Evolutionary conservation across 345 rosid species (phyloP).

Genomic region (Gynandropsis gynandra): DNA sequence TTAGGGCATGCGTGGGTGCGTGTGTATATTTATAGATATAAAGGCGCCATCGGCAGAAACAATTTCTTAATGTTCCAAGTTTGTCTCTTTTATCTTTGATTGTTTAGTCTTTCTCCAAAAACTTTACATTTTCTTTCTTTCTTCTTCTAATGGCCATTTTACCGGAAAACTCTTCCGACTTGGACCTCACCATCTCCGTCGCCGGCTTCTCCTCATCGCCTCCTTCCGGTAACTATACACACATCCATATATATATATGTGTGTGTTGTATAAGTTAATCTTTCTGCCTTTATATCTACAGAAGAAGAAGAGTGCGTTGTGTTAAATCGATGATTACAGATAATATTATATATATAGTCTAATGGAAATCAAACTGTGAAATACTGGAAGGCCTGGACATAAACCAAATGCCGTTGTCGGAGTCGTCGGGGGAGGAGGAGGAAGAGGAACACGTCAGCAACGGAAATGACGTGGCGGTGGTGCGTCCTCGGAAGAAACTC

Average conservation of each 20-base stretch:
- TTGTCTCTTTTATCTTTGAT: constrained; percentile 16
- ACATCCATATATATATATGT: not conserved
- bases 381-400: constrained; percentile 40
- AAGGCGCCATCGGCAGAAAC: not conserved
- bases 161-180: constrained; percentile 48
- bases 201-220: constrained; percentile 70
- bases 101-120: constrained; percentile 17
- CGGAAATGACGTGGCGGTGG: constrained; percentile 38
- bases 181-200: constrained; percentile 80
- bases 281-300: not conserved
- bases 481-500: constrained; percentile 81
- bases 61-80: constrained; percentile 22
- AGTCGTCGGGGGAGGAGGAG: constrained; percentile 10
- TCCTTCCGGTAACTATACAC: constrained; percentile 40
- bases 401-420: constrained; percentile 28
- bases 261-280: too few relatives aligned
- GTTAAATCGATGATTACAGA: too few relatives aligned
- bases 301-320: too few relatives aligned
- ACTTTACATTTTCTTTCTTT: constrained; percentile 29
- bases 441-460: constrained; percentile 34
- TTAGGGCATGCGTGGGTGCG: constrained; percentile 28
- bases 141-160: constrained; percentile 41
- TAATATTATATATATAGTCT: too few relatives aligned
- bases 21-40: not conserved
- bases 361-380: constrained; percentile 3